Evolutionary conservation across 495 filamentous ascomycete species (phyloP), one percentile per base, ranked within the genome.

Genomic region (Hypoxylon rickii): DNA sequence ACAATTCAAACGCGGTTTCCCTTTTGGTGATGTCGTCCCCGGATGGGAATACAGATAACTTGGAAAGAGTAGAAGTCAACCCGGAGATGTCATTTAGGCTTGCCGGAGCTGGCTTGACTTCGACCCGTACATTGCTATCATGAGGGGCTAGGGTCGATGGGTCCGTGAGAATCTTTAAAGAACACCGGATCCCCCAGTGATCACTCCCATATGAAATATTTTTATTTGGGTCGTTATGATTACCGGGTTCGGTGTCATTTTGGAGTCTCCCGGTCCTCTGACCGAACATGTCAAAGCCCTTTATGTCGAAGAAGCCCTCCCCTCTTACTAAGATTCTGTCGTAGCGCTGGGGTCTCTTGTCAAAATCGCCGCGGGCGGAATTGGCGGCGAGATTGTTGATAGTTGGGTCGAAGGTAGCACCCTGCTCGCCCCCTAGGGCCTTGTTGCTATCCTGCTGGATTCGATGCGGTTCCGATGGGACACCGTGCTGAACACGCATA

Each of bases 291-390:
- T 73, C 75, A 42, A 83, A 80, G 12, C 55, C 53, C 4, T 48
- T 59, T 1, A 76, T 53, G 11, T 59, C 51, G n/a, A 80, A 61
- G 6, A 64, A 31, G 4, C 64, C 70, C 17, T 72, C 61, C 4
- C 73, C 70, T 31, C 65, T 71, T 2, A 80, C 66, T 7, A 84
- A 61, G 36, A 86, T 77, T 22, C 83, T 70, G 57, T 84, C 81
- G 50, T 84, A 84, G 18, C 83, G 64, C 59, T 85, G 83, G 3
- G 82, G 81, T n/a, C 79, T 72, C 26, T 72, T 71, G 18, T 76
- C 61, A 29, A 66, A 70, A 3, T 68, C 65, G 22, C 66, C 70
- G 20, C 65, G 67, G 12, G 73, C 71, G 7, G 61, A 70, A 5
- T 73, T 68, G 12, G 76, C 73, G 2, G 82, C 80, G 6, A 82